Base-by-base conservation (phyloP, 1,284 basidiomycete species). In the Ganoderma leucocontextum region DNA sequence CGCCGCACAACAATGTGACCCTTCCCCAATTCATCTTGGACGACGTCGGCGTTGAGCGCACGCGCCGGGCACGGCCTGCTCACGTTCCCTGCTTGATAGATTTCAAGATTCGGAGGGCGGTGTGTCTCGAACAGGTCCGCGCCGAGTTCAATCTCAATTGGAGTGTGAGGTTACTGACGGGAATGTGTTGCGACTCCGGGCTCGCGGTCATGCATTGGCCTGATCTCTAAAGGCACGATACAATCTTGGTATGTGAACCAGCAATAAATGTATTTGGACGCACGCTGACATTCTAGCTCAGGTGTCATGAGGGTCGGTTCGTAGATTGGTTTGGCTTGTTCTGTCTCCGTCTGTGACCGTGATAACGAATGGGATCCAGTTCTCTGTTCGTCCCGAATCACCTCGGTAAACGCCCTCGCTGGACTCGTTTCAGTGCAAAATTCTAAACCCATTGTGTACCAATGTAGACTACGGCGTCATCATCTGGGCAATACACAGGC, bases 21-120 rank as follows among this genome's bases (percentile, higher is more conserved):
- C 35, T 63, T 10, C 49, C 62, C 2, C 52, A 63, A n/a, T 63
- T 57, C 52, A 57, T 63, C 13, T 25, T 63, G 2, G 62, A 63
- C 38, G 49, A 57, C 35, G 35, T 55, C 22, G 29, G 29, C n/a
- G 33, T n/a, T 3, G 44, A 53, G 19, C 62, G 44, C 9, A 55
- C 62, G 19, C 29, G 39, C 2, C 62, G 38, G n/a, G 35, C n/a
- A 0, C 29, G 62, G 4, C 49, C 36, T 1, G 25, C 25, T 15
- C 35, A 39, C 35, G 36, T 41, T 17, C 62, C 62, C 0, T 63
- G 62, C 36, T 15, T 63, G n/a, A 55, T 57, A 33, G 62, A 63
- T 38, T 35, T n/a, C 29, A 52, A 55, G 36, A 38, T 38, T 2
- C 52, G 62, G 19, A 39, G 42, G 36, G 22, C 52, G 12, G 33